phyloP scores from a whole-genome alignment of 768 basidiomycete species.

The Pisolithus albus region DNA sequence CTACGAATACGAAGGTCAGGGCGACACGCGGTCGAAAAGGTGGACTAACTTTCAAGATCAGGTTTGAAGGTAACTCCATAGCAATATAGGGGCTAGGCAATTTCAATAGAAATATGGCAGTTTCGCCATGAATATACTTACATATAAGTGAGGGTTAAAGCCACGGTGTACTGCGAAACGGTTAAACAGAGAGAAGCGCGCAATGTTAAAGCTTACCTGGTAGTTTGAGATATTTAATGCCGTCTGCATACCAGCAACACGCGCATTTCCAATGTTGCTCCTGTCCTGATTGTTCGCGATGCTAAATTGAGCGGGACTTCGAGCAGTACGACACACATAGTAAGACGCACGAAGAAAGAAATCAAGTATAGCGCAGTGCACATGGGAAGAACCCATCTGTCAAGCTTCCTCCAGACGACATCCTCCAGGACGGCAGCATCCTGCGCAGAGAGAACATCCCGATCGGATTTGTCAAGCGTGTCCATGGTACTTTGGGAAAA shows the following conservation, averaged over 20 bases:
- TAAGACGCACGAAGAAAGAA: slow-evolving; percentile 43
- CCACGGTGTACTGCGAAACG: slow-evolving; percentile 28
- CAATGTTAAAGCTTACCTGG: slow-evolving; percentile 9
- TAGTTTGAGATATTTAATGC: slow-evolving; percentile 33
- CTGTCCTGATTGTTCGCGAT: slow-evolving; percentile 21
- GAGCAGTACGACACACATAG: background rate
- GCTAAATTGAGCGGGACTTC: background rate
- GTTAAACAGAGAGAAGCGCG: background rate
- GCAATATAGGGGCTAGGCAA: slow-evolving; percentile 42
- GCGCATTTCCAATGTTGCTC: slow-evolving; percentile 50
- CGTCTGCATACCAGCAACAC: slow-evolving; percentile 53
- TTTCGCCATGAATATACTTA: slow-evolving; percentile 2
- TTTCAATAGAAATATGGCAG: background rate
- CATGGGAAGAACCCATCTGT: slow-evolving; percentile 41
- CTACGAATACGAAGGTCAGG: slow-evolving; percentile 12
- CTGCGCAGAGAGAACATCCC: slow-evolving; percentile 8
- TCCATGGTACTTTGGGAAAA: slow-evolving; percentile 2
- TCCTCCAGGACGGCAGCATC: slow-evolving; percentile 28
- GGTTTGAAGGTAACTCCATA: slow-evolving; percentile 56
- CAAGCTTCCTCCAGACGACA: slow-evolving; percentile 44
- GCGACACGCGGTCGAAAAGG: background rate
- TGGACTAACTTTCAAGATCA: slow-evolving; percentile 40
- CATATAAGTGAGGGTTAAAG: slow-evolving; percentile 24
- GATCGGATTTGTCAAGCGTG: slow-evolving; percentile 5
- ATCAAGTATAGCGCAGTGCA: slow-evolving; percentile 46